Evolutionary conservation across 495 filamentous ascomycete species (phyloP).

Genomic region (Aspergillus bertholletiae): DNA sequence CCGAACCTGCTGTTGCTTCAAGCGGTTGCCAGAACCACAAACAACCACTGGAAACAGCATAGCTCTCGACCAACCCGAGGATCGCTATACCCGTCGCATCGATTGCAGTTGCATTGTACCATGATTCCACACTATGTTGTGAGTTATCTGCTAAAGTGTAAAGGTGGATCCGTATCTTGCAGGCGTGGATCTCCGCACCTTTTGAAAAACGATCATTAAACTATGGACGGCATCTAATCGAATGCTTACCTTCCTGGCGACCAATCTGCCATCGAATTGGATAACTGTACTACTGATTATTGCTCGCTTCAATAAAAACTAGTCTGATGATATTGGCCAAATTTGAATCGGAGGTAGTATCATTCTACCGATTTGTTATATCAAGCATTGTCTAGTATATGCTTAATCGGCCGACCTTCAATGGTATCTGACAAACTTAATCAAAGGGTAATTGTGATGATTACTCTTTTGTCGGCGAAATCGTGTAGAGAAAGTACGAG

Average conservation of each 20-base stretch:
- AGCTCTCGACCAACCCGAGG: conserved; percentile 26
- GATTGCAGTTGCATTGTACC: conserved; percentile 34
- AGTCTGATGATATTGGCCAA: no score
- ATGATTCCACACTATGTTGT: conserved; percentile 15
- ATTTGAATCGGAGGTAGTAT: no score
- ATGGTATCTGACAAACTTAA: no score
- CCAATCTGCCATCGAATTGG: no score
- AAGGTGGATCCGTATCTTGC: conserved; percentile 45
- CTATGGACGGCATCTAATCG: conserved; percentile 43
- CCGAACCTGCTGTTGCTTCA: conserved; percentile 43
- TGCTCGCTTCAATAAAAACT: no score
- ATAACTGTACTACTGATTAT: no score
- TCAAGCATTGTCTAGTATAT: no score
- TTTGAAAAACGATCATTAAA: conserved; percentile 46
- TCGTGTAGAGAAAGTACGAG: no score
- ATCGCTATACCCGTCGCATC: conserved; percentile 47
- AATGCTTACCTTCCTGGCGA: conserved; percentile 48
- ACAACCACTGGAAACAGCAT: conserved; percentile 28
- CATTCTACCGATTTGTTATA: no score
- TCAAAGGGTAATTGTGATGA: no score
- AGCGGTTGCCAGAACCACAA: conserved; percentile 38
- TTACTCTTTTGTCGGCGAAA: no score
- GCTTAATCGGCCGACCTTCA: no score
- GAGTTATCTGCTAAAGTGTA: conserved; percentile 26
- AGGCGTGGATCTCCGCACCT: conserved; percentile 50